Percentiles rank a stretch among this genome's conserved stretches.
Evolutionary conservation across 768 basidiomycete species (phyloP).

Genomic region (Suillus fuscotomentosus): DNA sequence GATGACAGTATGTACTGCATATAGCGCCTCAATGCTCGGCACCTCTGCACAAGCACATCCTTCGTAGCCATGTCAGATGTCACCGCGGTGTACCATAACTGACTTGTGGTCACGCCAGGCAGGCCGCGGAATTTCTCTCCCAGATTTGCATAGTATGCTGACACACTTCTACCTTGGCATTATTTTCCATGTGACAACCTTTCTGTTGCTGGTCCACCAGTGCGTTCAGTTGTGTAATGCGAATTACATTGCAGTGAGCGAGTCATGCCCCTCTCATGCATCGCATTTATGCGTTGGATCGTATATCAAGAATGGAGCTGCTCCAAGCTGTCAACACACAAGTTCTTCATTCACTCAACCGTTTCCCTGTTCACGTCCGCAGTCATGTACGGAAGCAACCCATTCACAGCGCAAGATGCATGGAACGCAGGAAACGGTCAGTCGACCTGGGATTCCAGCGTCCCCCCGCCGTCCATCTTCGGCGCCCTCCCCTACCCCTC

Average conservation of each 20-base stretch:
- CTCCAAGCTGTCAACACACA: background rate
- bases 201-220: background rate
- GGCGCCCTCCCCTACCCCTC: conserved; percentile 61
- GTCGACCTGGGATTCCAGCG: conserved; percentile 11
- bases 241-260: background rate
- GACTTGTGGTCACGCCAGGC: background rate
- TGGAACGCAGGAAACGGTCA: conserved; percentile 15
- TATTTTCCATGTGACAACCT: background rate
- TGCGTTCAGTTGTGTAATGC: background rate
- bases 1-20: background rate
- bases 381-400: conserved; percentile 26
- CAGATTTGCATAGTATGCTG: background rate
- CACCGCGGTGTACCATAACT: background rate
- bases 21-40: background rate
- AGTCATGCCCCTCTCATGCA: background rate
- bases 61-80: background rate
- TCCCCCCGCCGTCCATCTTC: conserved; percentile 50
- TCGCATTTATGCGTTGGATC: background rate
- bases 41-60: background rate
- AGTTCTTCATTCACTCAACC: background rate
- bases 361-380: background rate
- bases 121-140: background rate
- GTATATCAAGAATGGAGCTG: conserved; percentile 5
- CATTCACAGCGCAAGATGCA: conserved; percentile 27
- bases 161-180: no score